Evolutionary conservation across 805 yeast species (phyloP).

Genomic region (Schizosaccharomyces cryophilus): DNA sequence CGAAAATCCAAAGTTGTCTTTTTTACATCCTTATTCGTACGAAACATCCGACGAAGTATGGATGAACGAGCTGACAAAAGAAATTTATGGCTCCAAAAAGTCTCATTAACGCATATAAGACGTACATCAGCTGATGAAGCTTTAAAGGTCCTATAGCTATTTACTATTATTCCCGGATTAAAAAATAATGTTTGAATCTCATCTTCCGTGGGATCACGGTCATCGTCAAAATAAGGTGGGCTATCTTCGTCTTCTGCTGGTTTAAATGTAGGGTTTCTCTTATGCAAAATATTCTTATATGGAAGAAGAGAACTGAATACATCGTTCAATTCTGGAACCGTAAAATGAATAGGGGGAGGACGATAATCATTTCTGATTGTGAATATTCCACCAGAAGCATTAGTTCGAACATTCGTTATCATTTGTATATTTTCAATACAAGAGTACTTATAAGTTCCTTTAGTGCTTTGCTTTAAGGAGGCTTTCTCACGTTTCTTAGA

Average conservation of each 20-base stretch:
- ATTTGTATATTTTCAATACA: slow-evolving; percentile 30
- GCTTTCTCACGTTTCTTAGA: not conserved
- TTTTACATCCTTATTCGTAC: too few species aligned
- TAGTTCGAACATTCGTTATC: slow-evolving; percentile 40
- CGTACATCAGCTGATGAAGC: not conserved
- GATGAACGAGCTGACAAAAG: not conserved
- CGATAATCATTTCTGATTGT: slow-evolving; percentile 47
- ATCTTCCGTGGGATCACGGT: not conserved
- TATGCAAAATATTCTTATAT: not conserved
- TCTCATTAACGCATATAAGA: not conserved
- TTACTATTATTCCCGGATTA: not conserved
- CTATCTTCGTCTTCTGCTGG: not conserved
- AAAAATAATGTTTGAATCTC: not conserved
- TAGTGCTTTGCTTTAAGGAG: slow-evolving; percentile 10
- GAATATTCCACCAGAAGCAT: slow-evolving; percentile 39
- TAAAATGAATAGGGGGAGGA: slow-evolving; percentile 7
- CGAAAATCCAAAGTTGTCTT: too few species aligned
- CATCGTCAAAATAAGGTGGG: not conserved
- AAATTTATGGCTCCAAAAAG: not conserved
- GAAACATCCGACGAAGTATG: not conserved
- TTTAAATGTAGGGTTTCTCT: not conserved
- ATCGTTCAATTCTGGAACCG: not conserved
- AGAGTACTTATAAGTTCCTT: slow-evolving; percentile 23
- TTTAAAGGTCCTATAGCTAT: not conserved
- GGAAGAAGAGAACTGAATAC: not conserved